Base-by-base conservation (phyloP, 805 yeast genomes). In the Barnettozyma californica region DNA sequence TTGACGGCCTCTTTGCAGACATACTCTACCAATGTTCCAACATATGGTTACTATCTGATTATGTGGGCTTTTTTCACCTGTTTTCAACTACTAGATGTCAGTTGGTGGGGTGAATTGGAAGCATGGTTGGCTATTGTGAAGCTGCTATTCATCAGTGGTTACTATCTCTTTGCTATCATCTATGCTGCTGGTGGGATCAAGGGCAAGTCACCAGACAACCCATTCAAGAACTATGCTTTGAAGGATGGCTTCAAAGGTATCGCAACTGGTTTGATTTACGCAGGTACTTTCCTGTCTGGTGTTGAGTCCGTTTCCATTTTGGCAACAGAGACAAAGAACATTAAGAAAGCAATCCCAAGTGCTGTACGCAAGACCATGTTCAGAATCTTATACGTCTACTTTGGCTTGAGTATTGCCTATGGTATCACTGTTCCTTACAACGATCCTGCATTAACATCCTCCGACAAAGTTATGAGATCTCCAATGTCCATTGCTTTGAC, bases 281-380 rank as follows among this genome's bases (percentile, higher is more conserved):
- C 91, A 21, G 85, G 86, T 29, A 83, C 83, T 66, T 84, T 88
- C 33, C 83, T 77, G 64, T 89, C 84, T 64, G 91, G 91, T 64
- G 81, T 84, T 48, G 94, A 85, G 64, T 74, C 83, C 63, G 81
- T 83, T 27, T 88, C 88, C 61, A 73, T 85, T 39, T 73, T 87
- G n/a, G 85, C 87, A 16, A 87, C 89, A 60, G 94, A 85, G 68
- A 74, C 84, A 34, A 73, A 75, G 33, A 81, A 81, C 62, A 88
- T 90, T 46, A 73, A 83, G 64, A 83, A 79, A 57, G 67, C 87
- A 29, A 83, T 84, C 46, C 90, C 91, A 46, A 72, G 75, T 45
- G 89, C 91, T 33, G 80, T 82, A 56, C 79, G 74, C 58, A 81
- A 80, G 57, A 87, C 84, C 29, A 73, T 83, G 44, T 68, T 75